Evolutionary conservation across 2,329 filamentous ascomycete species (phyloP).

Genomic region (Chaetoscypha palmicola): DNA sequence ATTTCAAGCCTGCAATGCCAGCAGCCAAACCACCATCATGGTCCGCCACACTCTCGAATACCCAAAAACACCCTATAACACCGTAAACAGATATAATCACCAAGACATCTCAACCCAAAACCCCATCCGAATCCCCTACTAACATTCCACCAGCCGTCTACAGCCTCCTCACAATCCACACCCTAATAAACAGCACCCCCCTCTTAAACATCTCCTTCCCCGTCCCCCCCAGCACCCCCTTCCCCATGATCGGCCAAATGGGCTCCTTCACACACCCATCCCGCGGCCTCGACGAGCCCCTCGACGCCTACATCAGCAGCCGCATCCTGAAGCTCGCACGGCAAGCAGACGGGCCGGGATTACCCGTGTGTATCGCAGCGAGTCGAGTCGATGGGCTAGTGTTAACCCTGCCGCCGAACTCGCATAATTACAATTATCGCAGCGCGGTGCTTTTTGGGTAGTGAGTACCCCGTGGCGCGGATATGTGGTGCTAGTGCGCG

Average conservation of each 20-base stretch:
- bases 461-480: slow-evolving; percentile 51
- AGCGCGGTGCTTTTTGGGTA: slow-evolving; percentile 72
- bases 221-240: slow-evolving; percentile 43
- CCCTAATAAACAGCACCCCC: slow-evolving; percentile 65
- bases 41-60: slow-evolving; percentile 23
- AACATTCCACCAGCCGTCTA: slow-evolving; percentile 11
- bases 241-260: slow-evolving; percentile 83
- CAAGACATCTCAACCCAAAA: slow-evolving; percentile 14
- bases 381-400: slow-evolving; percentile 74
- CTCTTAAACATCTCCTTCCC: slow-evolving; percentile 76
- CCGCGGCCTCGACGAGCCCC: slow-evolving; percentile 63
- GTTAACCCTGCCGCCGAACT: slow-evolving; percentile 71
- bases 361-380: slow-evolving; percentile 68
- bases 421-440: slow-evolving; percentile 82
- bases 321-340: slow-evolving; percentile 63
- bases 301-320: slow-evolving; percentile 79
- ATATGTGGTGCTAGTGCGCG: no score
- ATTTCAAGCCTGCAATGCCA: background rate
- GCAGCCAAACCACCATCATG: slow-evolving; percentile 10
- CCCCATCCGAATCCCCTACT: background rate
- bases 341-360: slow-evolving; percentile 35
- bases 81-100: slow-evolving; percentile 26
- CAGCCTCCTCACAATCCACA: slow-evolving; percentile 58
- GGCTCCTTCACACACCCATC: slow-evolving; percentile 61
- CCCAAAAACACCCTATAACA: slow-evolving; percentile 21